Percentiles rank a stretch among this genome's conserved stretches.
These are phyloP conservation scores for Galerina marginata DNA, from an alignment of 768 basidiomycete species.

Conservation along the genomic window DNA sequence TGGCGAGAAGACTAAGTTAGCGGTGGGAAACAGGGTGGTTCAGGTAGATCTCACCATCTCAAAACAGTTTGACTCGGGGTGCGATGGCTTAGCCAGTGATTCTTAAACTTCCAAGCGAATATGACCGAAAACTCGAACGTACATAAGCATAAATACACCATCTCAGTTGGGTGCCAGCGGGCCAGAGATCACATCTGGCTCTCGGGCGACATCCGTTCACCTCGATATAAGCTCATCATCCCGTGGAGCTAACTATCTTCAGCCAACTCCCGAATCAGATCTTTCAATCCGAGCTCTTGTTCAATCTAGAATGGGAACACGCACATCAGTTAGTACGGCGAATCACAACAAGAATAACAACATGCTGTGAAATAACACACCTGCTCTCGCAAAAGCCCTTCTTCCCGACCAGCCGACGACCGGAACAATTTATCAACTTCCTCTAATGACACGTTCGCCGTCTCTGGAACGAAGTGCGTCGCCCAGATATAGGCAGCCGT, in stretches of 20 bases:
- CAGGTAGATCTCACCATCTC: too few species aligned
- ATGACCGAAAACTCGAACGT: not conserved
- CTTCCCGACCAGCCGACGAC: constrained; percentile 61
- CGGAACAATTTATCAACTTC: constrained; percentile 76
- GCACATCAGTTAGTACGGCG: not conserved
- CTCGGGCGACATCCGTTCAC: not conserved
- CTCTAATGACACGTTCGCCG: constrained; percentile 76
- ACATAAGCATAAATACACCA: not conserved
- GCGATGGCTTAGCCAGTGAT: too few species aligned
- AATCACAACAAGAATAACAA: not conserved
- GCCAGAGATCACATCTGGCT: too few species aligned
- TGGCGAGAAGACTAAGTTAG: too few species aligned
- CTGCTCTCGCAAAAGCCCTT: constrained; percentile 54
- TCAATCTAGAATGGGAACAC: constrained; percentile 52
- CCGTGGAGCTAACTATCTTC: constrained; percentile 3
- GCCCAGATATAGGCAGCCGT: constrained; percentile 74
- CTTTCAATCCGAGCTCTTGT: constrained; percentile 55
- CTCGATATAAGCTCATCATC: not conserved
- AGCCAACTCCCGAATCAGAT: constrained; percentile 46
- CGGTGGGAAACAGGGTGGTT: too few species aligned
- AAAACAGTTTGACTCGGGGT: too few species aligned
- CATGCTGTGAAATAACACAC: constrained; percentile 36
- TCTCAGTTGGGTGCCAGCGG: too few species aligned
- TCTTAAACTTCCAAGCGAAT: too few species aligned
- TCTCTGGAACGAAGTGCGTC: constrained; percentile 73